Evolutionary conservation across 192 early-diverging fungal genomes (phyloP).

Genomic region (Lobosporangium transversale): DNA sequence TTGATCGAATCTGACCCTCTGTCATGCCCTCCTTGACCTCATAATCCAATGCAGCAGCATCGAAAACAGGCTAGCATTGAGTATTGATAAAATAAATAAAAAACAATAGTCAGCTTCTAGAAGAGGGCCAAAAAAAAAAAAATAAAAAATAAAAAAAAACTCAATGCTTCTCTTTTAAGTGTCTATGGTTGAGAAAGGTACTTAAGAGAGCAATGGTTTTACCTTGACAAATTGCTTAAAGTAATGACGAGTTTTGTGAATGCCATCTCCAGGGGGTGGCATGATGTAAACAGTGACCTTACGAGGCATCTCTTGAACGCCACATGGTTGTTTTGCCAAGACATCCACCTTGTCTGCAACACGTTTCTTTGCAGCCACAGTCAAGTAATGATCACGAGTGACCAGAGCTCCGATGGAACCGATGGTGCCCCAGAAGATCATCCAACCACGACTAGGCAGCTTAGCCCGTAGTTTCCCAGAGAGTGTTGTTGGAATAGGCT

Average conservation of each 20-base stretch:
- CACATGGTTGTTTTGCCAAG: conserved; percentile 45
- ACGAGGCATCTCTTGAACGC: conserved; percentile 54
- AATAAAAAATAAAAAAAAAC: background rate
- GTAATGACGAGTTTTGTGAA: conserved; percentile 56
- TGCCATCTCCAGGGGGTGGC: conserved; percentile 53
- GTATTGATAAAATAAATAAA: background rate
- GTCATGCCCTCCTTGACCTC: conserved; percentile 49
- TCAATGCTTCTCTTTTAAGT: too few species aligned
- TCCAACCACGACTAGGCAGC: conserved; percentile 52
- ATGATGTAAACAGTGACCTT: conserved; percentile 56
- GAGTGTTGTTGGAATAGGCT: conserved; percentile 33
- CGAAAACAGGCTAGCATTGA: conserved; percentile 52
- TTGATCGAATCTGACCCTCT: conserved; percentile 51
- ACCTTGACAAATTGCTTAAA: conserved; percentile 57
- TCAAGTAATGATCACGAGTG: conserved; percentile 52
- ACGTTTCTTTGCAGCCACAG: conserved; percentile 39
- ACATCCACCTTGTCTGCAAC: conserved; percentile 52
- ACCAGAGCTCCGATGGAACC: conserved; percentile 41
- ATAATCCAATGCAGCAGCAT: conserved; percentile 58
- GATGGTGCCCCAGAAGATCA: conserved; percentile 48
- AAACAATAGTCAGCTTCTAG: background rate
- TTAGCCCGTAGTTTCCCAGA: conserved; percentile 44
- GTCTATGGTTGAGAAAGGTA: too few species aligned
- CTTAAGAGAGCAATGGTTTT: too few species aligned
- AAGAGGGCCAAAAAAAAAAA: too few species aligned